A percentile compares a stretch with the other conserved stretches of the same genome.
phyloP scores from a whole-genome alignment of 176 grass and related monocot species.

The Juncus inflexus region DNA sequence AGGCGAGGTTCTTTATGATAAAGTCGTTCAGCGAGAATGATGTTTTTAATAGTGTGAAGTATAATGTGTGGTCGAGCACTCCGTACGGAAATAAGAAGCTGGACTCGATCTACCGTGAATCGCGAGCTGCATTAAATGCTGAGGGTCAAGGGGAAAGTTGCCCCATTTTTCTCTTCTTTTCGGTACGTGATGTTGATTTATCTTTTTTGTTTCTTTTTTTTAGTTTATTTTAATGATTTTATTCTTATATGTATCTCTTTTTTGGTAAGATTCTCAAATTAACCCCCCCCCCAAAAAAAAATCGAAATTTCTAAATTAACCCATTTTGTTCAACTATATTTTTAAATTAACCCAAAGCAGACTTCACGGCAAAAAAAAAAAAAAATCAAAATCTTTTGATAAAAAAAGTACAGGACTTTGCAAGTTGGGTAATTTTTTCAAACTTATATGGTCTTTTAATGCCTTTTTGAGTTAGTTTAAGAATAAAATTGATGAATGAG shows the following conservation, averaged over 20 bases:
- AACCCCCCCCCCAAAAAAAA: slow-evolving; percentile 10
- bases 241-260: background rate
- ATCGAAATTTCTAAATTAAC: background rate
- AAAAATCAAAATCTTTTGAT: too few relatives aligned
- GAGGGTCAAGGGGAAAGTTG: slow-evolving; percentile 48
- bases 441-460: slow-evolving; percentile 4
- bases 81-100: slow-evolving; percentile 67
- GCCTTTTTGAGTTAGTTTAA: background rate
- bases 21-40: slow-evolving; percentile 90
- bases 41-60: slow-evolving; percentile 76
- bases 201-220: slow-evolving; percentile 2
- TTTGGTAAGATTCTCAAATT: background rate
- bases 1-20: slow-evolving; percentile 89
- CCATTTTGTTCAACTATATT: too few relatives aligned
- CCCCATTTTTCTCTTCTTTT: slow-evolving; percentile 83
- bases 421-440: background rate
- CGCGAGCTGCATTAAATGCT: slow-evolving; percentile 32
- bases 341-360: too few relatives aligned
- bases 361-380: too few relatives aligned
- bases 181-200: slow-evolving; percentile 43
- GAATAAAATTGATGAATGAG: too few relatives aligned
- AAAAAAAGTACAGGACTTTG: background rate
- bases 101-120: slow-evolving; percentile 53
- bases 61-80: slow-evolving; percentile 87
- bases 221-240: slow-evolving; percentile 11